Conservation (phyloP, 1,284 basidiomycete genomes). For the Abortiporus biennis region DNA sequence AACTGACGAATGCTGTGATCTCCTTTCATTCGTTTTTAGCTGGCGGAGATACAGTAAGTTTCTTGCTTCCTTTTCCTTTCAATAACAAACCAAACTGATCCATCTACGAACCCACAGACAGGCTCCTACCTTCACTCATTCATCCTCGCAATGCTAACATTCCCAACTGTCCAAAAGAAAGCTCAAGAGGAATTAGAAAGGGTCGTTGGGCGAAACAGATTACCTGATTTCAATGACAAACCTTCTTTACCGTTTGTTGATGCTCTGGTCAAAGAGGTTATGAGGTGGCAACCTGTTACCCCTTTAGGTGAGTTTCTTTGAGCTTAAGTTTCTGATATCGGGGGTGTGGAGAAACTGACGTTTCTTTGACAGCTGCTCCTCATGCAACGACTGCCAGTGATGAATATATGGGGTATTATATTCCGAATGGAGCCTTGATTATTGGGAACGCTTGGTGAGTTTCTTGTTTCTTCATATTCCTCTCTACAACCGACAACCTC, state of each 20-base stretch:
- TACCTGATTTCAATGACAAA: constrained; percentile 25
- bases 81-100: neutral
- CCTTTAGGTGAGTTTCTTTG: constrained; percentile 6
- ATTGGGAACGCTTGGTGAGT: too few relatives aligned
- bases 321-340: neutral
- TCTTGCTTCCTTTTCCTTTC: too few relatives aligned
- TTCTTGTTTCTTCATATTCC: neutral
- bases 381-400: neutral
- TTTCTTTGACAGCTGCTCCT: neutral
- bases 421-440: constrained; percentile 4
- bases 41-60: neutral
- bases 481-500: neutral
- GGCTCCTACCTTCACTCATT: neutral
- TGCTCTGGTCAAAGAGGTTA: constrained; percentile 23
- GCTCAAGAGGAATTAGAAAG: constrained; percentile 25
- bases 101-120: neutral
- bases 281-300: constrained; percentile 21
- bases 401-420: constrained; percentile 6
- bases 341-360: neutral
- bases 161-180: constrained; percentile 19
- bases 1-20: neutral
- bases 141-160: constrained; percentile 2
- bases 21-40: neutral
- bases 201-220: constrained; percentile 19
- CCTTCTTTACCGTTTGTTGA: constrained; percentile 21